Percentiles rank a stretch among this genome's conserved stretches.
Evolutionary conservation across 352 stramenopile species (phyloP).

Genomic region (Plasmopara viticola): DNA sequence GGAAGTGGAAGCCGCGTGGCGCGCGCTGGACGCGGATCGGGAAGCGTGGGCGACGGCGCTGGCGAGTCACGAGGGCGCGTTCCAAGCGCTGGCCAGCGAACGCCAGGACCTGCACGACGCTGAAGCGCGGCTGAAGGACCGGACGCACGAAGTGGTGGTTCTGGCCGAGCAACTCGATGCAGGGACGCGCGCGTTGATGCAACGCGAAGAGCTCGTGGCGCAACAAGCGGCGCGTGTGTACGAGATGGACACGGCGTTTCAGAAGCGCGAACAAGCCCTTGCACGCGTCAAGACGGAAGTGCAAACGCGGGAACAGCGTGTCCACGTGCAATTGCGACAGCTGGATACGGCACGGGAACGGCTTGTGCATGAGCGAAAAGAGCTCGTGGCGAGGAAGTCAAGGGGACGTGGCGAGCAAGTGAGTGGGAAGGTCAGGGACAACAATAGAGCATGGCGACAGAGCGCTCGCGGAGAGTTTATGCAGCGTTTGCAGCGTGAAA

Average conservation of each 20-base stretch:
- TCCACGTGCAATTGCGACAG: conserved; percentile 51
- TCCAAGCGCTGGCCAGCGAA: conserved; percentile 29
- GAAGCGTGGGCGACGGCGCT: conserved; percentile 38
- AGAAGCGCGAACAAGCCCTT: conserved; percentile 22
- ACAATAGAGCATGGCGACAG: conserved; percentile 19
- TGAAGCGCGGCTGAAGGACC: conserved; percentile 34
- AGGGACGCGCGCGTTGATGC: conserved; percentile 16
- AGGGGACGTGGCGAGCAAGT: background rate
- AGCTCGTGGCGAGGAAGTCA: conserved; percentile 17
- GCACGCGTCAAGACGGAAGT: conserved; percentile 35
- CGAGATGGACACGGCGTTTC: conserved; percentile 17
- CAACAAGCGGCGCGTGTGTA: conserved; percentile 17
- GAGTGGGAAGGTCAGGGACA: conserved; percentile 4
- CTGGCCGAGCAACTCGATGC: conserved; percentile 21
- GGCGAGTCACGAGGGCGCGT: conserved; percentile 41
- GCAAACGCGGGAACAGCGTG: conserved; percentile 37
- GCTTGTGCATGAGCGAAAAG: conserved; percentile 37
- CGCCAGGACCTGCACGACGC: conserved; percentile 27
- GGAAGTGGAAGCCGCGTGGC: conserved; percentile 29
- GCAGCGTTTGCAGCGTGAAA: background rate
- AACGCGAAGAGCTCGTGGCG: conserved; percentile 25
- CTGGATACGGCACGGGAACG: conserved; percentile 38
- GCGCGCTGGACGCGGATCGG: conserved; percentile 31
- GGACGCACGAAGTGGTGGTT: conserved; percentile 20
- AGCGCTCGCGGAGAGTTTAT: background rate